phyloP scores from a whole-genome alignment of 2,329 filamentous ascomycete species.

The Paecilomyces dactylethromorphus region DNA sequence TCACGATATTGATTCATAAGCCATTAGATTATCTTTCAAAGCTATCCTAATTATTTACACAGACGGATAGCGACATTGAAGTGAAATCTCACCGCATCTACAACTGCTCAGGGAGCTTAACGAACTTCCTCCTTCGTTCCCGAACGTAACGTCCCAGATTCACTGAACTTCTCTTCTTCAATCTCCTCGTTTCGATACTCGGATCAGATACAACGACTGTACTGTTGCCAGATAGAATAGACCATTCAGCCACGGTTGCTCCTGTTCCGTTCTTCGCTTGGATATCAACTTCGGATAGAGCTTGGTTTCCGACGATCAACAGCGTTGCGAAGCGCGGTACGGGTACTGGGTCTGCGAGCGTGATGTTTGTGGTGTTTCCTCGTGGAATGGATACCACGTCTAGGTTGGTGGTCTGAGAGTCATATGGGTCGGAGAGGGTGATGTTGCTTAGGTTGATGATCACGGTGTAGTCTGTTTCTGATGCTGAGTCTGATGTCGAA shows the following conservation, averaged over 20 bases:
- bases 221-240: constrained; percentile 27
- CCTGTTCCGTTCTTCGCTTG: constrained; percentile 32
- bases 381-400: constrained; percentile 29
- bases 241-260: constrained; percentile 44
- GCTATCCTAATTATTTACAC: background rate
- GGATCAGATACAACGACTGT: background rate
- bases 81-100: background rate
- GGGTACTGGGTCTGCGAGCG: constrained; percentile 23
- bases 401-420: constrained; percentile 21
- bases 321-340: constrained; percentile 37
- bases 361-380: constrained; percentile 38
- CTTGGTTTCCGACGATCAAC: constrained; percentile 39
- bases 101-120: background rate
- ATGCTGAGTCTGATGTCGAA: constrained; percentile 2
- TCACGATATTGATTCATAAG: no score
- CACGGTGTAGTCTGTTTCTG: constrained; percentile 11
- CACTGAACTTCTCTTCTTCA: background rate
- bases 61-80: background rate
- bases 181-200: background rate
- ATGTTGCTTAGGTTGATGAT: constrained; percentile 23
- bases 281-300: constrained; percentile 18
- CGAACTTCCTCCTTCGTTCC: background rate
- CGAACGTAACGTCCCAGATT: background rate
- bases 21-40: no score
- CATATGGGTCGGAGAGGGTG: constrained; percentile 31